A percentile compares a stretch with the other conserved stretches of the same genome.
Evolutionary conservation across 805 yeast species (phyloP).

Genomic region (Saccharomyces mikatae): DNA sequence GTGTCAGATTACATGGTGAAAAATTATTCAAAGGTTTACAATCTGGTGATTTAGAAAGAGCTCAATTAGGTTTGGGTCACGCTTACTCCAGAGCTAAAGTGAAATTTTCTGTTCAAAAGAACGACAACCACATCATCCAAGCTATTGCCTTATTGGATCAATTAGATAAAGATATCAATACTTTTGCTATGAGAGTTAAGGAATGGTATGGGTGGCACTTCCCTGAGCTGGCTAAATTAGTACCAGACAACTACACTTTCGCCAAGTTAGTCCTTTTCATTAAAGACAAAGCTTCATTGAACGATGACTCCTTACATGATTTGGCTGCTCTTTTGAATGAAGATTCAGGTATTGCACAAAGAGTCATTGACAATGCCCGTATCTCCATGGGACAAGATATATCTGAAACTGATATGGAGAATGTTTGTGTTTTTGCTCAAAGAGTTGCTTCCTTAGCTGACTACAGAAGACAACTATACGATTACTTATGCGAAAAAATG

Average conservation of each 20-base stretch:
- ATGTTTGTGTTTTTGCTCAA: constrained; percentile 83
- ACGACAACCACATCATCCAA: constrained; percentile 97
- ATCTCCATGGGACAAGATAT: constrained; percentile 99
- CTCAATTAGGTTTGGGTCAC: constrained; percentile 97
- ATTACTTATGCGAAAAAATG: constrained; percentile 91
- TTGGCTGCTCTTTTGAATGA: constrained; percentile 79
- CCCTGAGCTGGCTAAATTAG: constrained; percentile 91
- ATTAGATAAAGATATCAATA: constrained; percentile 95
- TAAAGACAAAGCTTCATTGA: constrained; percentile 76
- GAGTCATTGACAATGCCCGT: constrained; percentile 87
- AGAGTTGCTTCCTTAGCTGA: constrained; percentile 88
- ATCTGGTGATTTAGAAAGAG: constrained; percentile 93
- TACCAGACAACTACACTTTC: constrained; percentile 78
- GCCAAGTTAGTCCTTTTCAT: constrained; percentile 78
- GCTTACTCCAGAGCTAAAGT: constrained; percentile 99
- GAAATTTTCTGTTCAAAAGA: constrained; percentile 96
- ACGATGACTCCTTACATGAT: constrained; percentile 79
- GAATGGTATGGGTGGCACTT: constrained; percentile 99
- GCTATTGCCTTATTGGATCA: constrained; percentile 96
- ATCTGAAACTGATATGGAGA: constrained; percentile 88
- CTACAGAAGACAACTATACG: constrained; percentile 76
- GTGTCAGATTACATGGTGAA: constrained; percentile 82
- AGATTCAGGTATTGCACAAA: constrained; percentile 86
- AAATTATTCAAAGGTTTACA: constrained; percentile 87
- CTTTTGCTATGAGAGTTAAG: constrained; percentile 93